These are phyloP conservation scores for Coemansia sp. DNA, from an alignment of 192 early-diverging fungal species.

Conservation along the genomic window DNA sequence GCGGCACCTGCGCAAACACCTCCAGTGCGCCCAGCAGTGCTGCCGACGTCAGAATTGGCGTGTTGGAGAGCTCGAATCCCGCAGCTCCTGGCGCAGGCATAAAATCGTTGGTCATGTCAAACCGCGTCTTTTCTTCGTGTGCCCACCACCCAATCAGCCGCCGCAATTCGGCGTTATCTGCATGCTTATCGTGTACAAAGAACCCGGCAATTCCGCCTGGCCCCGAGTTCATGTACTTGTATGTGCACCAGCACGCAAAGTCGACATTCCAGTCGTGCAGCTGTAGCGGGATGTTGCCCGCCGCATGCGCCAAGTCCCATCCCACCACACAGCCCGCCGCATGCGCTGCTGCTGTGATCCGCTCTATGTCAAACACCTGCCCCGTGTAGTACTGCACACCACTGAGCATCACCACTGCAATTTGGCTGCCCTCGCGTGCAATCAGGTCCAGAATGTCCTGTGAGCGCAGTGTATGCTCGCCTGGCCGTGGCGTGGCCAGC, in stretches of 20 bases:
- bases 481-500: conserved; percentile 66
- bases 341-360: conserved; percentile 79
- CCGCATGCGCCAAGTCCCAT: conserved; percentile 94
- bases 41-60: conserved; percentile 70
- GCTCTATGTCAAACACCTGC: conserved; percentile 78
- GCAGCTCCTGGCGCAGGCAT: conserved; percentile 75
- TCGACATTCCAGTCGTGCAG: conserved; percentile 97
- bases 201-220: conserved; percentile 91
- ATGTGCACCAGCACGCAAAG: conserved; percentile 98
- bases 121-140: conserved; percentile 75
- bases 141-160: conserved; percentile 94
- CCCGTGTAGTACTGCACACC: conserved; percentile 97
- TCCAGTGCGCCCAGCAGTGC: conserved; percentile 76
- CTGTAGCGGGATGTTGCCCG: conserved; percentile 83
- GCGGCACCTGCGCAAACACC: conserved; percentile 71
- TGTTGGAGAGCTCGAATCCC: conserved; percentile 88
- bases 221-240: conserved; percentile 99
- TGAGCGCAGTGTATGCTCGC: conserved; percentile 68
- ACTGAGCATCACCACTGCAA: conserved; percentile 84
- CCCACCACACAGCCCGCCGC: conserved; percentile 85
- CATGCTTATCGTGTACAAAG: conserved; percentile 86
- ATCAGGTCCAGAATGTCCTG: conserved; percentile 81
- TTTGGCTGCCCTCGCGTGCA: conserved; percentile 65
- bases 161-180: conserved; percentile 55
- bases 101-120: conserved; percentile 85